Evolutionary conservation across 768 basidiomycete species (phyloP).

Genomic region (Tulasnella sp.): DNA sequence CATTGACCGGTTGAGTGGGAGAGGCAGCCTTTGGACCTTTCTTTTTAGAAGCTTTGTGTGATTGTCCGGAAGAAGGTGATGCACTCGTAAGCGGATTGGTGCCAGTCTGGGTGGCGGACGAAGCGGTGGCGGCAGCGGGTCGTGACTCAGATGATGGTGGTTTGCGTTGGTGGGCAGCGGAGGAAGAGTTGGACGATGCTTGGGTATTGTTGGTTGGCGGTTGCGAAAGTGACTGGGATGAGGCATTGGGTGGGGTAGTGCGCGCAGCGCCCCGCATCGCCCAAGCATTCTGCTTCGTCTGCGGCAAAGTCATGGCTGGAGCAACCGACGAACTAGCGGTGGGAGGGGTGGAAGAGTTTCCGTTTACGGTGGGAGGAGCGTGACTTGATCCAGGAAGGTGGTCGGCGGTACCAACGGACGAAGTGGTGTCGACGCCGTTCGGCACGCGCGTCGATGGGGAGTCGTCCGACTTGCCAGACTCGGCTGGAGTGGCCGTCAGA

Average conservation of each 20-base stretch:
- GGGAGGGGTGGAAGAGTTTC: background rate
- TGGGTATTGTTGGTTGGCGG: background rate
- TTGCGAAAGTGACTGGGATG: background rate
- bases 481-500: no score
- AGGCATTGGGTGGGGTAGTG: background rate
- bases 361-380: background rate
- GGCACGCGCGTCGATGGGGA: background rate
- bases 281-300: background rate
- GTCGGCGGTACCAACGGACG: background rate
- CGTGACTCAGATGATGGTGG: slow-evolving; percentile 6
- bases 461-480: background rate
- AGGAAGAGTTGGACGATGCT: background rate
- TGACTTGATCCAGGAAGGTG: background rate
- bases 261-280: background rate
- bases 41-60: no score
- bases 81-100: no score
- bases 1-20: no score
- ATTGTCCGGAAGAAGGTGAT: no score
- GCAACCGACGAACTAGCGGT: background rate
- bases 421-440: background rate
- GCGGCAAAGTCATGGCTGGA: background rate
- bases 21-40: no score
- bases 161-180: background rate
- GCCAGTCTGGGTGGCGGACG: background rate
- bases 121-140: background rate